A percentile compares a stretch with the other conserved stretches of the same genome.
phyloP scores from a whole-genome alignment of 2,329 filamentous ascomycete genomes.

The Pseudogymnoascus verrucosus region DNA sequence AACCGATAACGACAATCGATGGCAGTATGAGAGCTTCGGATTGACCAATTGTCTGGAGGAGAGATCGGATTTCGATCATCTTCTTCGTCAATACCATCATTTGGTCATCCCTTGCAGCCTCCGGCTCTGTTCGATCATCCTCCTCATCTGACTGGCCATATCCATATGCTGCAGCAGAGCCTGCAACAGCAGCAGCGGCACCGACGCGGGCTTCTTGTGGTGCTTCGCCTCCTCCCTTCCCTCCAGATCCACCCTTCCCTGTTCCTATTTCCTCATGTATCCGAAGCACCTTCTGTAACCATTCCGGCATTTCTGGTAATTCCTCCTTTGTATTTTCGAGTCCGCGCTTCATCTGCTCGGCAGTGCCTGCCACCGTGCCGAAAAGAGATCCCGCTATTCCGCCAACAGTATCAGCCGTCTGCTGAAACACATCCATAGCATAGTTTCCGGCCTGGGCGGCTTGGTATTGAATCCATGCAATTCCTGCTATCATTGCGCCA shows the following conservation, averaged over 20 bases:
- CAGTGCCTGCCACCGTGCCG: slow-evolving; percentile 64
- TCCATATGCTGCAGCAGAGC: slow-evolving; percentile 70
- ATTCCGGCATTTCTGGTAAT: slow-evolving; percentile 57
- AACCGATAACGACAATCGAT: slow-evolving; percentile 98
- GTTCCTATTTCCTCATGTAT: slow-evolving; percentile 52
- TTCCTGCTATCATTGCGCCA: slow-evolving; percentile 73
- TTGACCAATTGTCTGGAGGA: slow-evolving; percentile 86
- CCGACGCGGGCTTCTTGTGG: slow-evolving; percentile 52
- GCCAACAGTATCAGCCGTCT: slow-evolving; percentile 63
- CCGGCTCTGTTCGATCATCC: slow-evolving; percentile 51
- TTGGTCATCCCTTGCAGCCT: slow-evolving; percentile 80
- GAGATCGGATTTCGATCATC: slow-evolving; percentile 97
- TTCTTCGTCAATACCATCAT: slow-evolving; percentile 99
- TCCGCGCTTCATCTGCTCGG: slow-evolving; percentile 68
- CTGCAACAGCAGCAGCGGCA: slow-evolving; percentile 58
- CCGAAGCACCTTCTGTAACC: slow-evolving; percentile 67
- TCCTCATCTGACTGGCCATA: slow-evolving; percentile 65
- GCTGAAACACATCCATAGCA: slow-evolving; percentile 66
- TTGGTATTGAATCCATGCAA: slow-evolving; percentile 95
- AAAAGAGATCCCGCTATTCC: slow-evolving; percentile 63
- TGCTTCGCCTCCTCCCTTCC: slow-evolving; percentile 33
- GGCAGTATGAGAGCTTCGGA: slow-evolving; percentile 81
- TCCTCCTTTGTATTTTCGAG: slow-evolving; percentile 81
- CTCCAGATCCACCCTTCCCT: slow-evolving; percentile 32
- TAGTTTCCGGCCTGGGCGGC: slow-evolving; percentile 76